These are phyloP conservation scores for Phytophthora sp. DNA, from an alignment of 352 stramenopile genomes.

Conservation along the genomic window DNA sequence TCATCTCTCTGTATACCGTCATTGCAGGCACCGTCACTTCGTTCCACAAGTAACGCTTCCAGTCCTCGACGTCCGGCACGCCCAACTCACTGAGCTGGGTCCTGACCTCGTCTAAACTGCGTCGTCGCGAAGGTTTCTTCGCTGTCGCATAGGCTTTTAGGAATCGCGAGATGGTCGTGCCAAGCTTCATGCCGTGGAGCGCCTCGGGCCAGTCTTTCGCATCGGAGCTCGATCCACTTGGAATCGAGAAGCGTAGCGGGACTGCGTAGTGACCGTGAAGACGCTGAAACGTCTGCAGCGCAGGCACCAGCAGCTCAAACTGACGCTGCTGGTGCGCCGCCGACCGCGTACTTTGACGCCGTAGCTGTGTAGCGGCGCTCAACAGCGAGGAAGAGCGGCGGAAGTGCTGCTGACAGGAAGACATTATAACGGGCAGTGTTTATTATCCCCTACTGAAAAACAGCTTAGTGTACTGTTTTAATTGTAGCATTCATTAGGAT, in stretches of 20 bases:
- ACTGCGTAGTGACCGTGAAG: slow-evolving; percentile 39
- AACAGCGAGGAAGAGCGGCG: not conserved
- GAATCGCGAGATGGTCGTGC: slow-evolving; percentile 49
- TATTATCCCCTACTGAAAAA: not conserved
- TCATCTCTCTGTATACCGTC: slow-evolving; percentile 22
- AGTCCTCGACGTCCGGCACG: slow-evolving; percentile 30
- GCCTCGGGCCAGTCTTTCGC: slow-evolving; percentile 26
- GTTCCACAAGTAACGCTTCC: slow-evolving; percentile 43
- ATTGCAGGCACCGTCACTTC: slow-evolving; percentile 37
- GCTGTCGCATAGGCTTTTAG: slow-evolving; percentile 30
- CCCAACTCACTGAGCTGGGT: slow-evolving; percentile 25
- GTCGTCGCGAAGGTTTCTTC: slow-evolving; percentile 24
- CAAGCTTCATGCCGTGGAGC: slow-evolving; percentile 45
- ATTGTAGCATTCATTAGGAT: slow-evolving; percentile 11
- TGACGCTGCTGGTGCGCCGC: slow-evolving; percentile 21
- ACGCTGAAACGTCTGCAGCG: slow-evolving; percentile 29
- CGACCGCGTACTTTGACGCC: slow-evolving; percentile 8
- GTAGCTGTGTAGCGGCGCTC: not conserved
- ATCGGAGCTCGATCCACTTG: not conserved
- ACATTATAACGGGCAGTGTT: not conserved
- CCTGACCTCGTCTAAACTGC: slow-evolving; percentile 17
- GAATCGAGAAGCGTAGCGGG: slow-evolving; percentile 43
- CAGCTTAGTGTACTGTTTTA: slow-evolving; percentile 7
- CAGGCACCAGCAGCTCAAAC: slow-evolving; percentile 35
- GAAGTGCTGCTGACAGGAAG: not conserved